A percentile compares a stretch with the other conserved stretches of the same genome.
Conservation (phyloP, 768 basidiomycete species). For the Kockovaella imperatae region DNA sequence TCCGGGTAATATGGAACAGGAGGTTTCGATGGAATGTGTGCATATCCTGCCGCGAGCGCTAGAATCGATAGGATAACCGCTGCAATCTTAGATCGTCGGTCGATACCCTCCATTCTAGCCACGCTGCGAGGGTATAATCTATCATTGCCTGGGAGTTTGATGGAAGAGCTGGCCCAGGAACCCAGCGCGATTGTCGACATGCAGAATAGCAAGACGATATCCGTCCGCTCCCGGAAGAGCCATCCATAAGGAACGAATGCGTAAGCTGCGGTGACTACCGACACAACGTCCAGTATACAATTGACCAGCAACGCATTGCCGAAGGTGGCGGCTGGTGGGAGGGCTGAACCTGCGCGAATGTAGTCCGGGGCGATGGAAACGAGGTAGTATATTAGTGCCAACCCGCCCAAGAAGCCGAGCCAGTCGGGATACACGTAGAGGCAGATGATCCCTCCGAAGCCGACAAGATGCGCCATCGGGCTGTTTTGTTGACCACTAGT, state of each 20-base stretch:
- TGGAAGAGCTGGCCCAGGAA: background rate
- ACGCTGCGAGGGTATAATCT: background rate
- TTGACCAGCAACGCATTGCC: conserved; percentile 57
- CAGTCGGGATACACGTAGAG: conserved; percentile 61
- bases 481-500: no score
- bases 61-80: conserved; percentile 8
- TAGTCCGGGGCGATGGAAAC: conserved; percentile 58
- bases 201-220: conserved; percentile 49
- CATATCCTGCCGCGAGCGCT: conserved; percentile 9
- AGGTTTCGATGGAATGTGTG: conserved; percentile 48
- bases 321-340: conserved; percentile 50
- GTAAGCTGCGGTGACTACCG: conserved; percentile 79
- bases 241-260: conserved; percentile 78
- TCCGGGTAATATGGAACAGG: conserved; percentile 59
- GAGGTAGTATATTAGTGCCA: conserved; percentile 54
- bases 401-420: conserved; percentile 62
- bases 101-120: conserved; percentile 4
- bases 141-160: background rate
- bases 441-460: conserved; percentile 52
- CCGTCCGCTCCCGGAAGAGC: conserved; percentile 67
- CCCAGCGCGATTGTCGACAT: conserved; percentile 3
- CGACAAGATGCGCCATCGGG: conserved; percentile 52
- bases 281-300: conserved; percentile 58
- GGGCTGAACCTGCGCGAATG: conserved; percentile 50
- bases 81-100: conserved; percentile 7